A percentile compares a stretch with the other conserved stretches of the same genome.
phyloP scores from a whole-genome alignment of 306 rosid species.

The Sophora flavescens region DNA sequence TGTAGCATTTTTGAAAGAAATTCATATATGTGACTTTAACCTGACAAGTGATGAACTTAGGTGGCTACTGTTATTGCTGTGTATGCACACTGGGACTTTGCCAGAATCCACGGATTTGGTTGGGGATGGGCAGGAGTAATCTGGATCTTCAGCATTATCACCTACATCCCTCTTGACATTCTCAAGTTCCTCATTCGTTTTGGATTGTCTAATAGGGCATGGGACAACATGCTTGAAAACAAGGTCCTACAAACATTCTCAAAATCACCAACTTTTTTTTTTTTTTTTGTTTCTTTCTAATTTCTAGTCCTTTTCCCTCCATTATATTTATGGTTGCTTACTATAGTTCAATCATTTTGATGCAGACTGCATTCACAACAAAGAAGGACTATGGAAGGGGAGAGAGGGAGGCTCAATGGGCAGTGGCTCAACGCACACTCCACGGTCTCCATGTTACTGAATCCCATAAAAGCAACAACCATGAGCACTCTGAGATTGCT shows the following conservation, averaged over 20 bases:
- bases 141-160: conserved; percentile 78
- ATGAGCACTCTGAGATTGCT: conserved; percentile 68
- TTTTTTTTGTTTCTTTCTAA: too few relatives aligned
- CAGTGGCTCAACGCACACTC: conserved; percentile 70
- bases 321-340: not conserved
- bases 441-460: conserved; percentile 67
- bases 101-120: conserved; percentile 79
- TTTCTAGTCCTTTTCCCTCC: not conserved
- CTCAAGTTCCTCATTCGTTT: conserved; percentile 73
- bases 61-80: conserved; percentile 84
- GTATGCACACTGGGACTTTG: conserved; percentile 80
- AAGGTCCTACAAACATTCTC: conserved; percentile 50
- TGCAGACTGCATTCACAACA: conserved; percentile 79
- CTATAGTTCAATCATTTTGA: conserved; percentile 14
- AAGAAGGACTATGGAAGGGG: conserved; percentile 81
- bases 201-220: conserved; percentile 69
- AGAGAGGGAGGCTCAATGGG: conserved; percentile 92
- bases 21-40: not conserved
- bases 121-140: conserved; percentile 93
- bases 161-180: conserved; percentile 85
- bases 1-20: not conserved
- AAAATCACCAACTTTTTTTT: not conserved
- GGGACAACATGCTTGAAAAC: conserved; percentile 72
- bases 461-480: conserved; percentile 33
- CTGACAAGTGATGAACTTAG: conserved; percentile 47